Evolutionary conservation across 2,329 filamentous ascomycete genomes (phyloP).

Genomic region (Apiospora kogelbergensis): DNA sequence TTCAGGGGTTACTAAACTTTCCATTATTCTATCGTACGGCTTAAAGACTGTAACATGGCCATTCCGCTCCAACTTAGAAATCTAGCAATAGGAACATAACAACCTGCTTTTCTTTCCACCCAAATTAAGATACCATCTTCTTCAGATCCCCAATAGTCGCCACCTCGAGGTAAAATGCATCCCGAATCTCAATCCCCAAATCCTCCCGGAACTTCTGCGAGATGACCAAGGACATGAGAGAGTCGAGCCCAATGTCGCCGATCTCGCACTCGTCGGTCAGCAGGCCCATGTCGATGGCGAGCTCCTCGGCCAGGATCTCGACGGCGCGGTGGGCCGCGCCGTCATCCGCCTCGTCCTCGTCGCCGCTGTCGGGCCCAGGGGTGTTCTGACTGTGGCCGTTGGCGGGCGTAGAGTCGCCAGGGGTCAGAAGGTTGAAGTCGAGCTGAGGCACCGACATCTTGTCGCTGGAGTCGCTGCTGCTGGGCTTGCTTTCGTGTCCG

Average conservation of each 20-base stretch:
- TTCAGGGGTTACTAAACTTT: too few species aligned
- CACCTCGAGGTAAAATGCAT: not conserved
- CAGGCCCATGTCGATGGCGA: constrained; percentile 55
- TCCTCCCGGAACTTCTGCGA: constrained; percentile 33
- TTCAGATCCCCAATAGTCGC: not conserved
- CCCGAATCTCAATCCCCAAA: constrained; percentile 14
- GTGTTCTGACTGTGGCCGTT: not conserved
- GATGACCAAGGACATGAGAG: constrained; percentile 35
- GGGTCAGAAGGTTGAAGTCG: not conserved
- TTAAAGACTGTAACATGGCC: too few species aligned
- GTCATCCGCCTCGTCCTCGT: not conserved
- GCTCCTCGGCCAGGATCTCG: constrained; percentile 49
- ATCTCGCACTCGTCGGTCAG: constrained; percentile 32
- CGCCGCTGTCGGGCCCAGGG: not conserved
- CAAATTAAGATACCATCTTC: not conserved
- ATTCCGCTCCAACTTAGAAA: too few species aligned
- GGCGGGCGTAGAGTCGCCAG: not conserved
- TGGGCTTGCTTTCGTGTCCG: not conserved
- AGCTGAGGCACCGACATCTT: not conserved
- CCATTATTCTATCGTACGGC: too few species aligned
- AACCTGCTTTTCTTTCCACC: not conserved
- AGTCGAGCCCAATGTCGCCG: constrained; percentile 37
- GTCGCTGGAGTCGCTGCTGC: not conserved
- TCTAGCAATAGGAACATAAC: too few species aligned
- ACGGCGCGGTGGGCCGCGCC: not conserved